Conservation (phyloP, 495 filamentous ascomycete species). For the Hypoxylon perforatum region DNA sequence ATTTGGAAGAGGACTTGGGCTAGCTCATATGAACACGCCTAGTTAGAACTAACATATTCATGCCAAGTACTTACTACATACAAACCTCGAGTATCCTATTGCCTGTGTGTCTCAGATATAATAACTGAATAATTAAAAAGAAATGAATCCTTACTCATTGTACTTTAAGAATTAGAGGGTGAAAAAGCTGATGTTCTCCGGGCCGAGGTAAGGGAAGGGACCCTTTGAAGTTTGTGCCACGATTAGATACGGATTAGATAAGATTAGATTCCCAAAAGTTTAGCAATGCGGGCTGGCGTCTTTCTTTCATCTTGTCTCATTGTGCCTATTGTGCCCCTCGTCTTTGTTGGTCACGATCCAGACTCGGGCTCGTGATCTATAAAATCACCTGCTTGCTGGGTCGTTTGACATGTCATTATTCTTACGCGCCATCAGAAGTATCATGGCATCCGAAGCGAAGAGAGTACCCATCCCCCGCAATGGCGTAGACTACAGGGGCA, state of each 20-base stretch:
- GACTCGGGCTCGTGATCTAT: neutral
- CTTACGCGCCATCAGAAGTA: slow-evolving; percentile 35
- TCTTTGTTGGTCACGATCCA: neutral
- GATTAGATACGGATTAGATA: neutral
- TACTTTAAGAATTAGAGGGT: no score
- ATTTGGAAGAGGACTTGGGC: no score
- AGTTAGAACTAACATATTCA: no score
- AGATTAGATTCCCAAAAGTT: slow-evolving; percentile 5
- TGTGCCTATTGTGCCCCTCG: neutral
- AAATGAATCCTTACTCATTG: no score
- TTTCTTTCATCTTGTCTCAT: neutral
- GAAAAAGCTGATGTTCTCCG: no score
- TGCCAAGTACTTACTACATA: neutral
- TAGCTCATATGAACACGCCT: no score
- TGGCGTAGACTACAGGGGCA: slow-evolving; percentile 92
- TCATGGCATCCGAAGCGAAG: slow-evolving; percentile 67
- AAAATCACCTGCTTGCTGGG: neutral
- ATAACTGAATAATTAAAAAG: no score
- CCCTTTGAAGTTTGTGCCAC: no score
- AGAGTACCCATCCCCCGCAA: slow-evolving; percentile 84
- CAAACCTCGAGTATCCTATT: no score
- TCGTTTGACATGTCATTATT: slow-evolving; percentile 37
- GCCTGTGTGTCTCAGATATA: no score
- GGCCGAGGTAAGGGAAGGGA: no score
- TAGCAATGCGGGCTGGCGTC: neutral